A percentile compares a stretch with the other conserved stretches of the same genome.
Evolutionary conservation across 768 basidiomycete genomes (phyloP).

Genomic region (Rhodotorula diobovata): DNA sequence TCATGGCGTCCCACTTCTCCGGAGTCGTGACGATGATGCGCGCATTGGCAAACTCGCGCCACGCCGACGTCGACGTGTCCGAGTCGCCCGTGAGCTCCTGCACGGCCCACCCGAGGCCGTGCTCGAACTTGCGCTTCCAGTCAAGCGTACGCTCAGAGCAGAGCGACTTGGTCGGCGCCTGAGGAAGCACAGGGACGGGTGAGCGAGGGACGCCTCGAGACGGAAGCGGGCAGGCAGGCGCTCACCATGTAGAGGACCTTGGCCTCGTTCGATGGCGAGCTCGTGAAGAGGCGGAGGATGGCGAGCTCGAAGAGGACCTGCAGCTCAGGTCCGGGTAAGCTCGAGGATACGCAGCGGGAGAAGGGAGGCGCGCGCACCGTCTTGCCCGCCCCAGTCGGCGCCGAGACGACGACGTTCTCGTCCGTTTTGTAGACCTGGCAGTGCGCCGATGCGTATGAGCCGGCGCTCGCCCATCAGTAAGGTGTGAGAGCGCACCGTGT

Average conservation of each 20-base stretch:
- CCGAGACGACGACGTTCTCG: conserved; percentile 52
- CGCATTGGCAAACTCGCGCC: conserved; percentile 62
- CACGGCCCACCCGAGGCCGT: conserved; percentile 74
- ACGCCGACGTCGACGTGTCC: conserved; percentile 64
- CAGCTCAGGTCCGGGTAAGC: background rate
- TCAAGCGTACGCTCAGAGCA: conserved; percentile 79
- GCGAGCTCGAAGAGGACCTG: conserved; percentile 80
- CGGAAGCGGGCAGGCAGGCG: conserved; percentile 60
- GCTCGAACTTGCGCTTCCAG: conserved; percentile 75
- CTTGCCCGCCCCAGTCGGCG: conserved; percentile 94
- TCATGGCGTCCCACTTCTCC: conserved; percentile 95
- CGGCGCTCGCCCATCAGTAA: conserved; percentile 54
- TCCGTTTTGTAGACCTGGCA: conserved; percentile 44
- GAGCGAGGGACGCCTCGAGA: conserved; percentile 55
- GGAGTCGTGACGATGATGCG: conserved; percentile 54
- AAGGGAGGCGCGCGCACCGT: conserved; percentile 50
- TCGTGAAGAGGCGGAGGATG: conserved; percentile 67
- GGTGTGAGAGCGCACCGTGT: conserved; percentile 55
- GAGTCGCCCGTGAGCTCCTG: conserved; percentile 87
- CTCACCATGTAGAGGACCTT: conserved; percentile 79
- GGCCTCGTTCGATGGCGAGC: conserved; percentile 28
- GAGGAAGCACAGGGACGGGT: no score
- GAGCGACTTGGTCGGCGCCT: conserved; percentile 59
- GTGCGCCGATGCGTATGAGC: background rate
- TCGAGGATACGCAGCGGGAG: background rate